Evolutionary conservation across 306 rosid genomes (phyloP).

Genomic region (Dicorynia guianensis): DNA sequence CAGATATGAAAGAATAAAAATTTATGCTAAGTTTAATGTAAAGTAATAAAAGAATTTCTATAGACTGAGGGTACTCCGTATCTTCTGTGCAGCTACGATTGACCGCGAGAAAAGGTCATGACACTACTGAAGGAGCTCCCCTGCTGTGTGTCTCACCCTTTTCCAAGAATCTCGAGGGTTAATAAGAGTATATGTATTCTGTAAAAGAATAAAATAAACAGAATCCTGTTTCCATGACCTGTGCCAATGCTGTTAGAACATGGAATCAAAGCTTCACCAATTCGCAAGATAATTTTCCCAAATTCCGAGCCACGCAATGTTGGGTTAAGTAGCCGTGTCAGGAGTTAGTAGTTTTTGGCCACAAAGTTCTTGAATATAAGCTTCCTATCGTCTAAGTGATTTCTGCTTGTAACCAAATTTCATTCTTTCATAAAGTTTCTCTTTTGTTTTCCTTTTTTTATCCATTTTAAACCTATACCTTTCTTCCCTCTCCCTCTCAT

Average conservation of each 20-base stretch:
- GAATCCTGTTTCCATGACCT: constrained; percentile 29
- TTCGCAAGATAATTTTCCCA: constrained; percentile 35
- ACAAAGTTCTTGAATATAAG: constrained; percentile 26
- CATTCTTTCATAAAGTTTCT: constrained; percentile 75
- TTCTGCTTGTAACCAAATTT: constrained; percentile 84
- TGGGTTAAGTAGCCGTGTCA: constrained; percentile 34
- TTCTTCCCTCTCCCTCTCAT: constrained; percentile 94
- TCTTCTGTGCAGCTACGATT: constrained; percentile 46
- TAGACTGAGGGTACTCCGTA: constrained; percentile 44
- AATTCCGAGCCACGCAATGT: constrained; percentile 37
- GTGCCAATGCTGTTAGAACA: constrained; percentile 43
- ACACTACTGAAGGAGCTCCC: constrained; percentile 48
- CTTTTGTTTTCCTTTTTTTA: constrained; percentile 87
- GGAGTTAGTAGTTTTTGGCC: constrained; percentile 28
- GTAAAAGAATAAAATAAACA: constrained; percentile 51
- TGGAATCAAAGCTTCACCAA: constrained; percentile 45
- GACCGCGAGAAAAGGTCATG: constrained; percentile 48
- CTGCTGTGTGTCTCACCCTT: constrained; percentile 46
- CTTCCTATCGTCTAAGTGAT: constrained; percentile 78
- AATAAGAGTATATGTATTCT: constrained; percentile 41
- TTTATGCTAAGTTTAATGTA: constrained; percentile 48
- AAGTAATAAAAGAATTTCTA: constrained; percentile 50
- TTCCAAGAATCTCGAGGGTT: constrained; percentile 41
- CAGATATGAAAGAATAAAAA: constrained; percentile 66
- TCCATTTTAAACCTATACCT: constrained; percentile 94